These are phyloP conservation scores for Arachis monticola DNA, from an alignment of 331 rosid species.

Conservation along the genomic window DNA sequence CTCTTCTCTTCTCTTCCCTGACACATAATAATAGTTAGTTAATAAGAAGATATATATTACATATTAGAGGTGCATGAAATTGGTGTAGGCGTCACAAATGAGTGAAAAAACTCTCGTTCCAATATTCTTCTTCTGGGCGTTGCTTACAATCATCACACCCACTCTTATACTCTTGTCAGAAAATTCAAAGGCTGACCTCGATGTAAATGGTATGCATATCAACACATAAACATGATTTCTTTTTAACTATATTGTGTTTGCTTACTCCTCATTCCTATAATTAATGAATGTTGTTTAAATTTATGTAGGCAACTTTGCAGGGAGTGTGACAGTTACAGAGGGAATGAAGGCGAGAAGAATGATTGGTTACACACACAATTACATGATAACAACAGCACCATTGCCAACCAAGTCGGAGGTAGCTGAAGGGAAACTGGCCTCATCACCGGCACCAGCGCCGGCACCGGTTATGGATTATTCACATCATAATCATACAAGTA, in stretches of 20 bases:
- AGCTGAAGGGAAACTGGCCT: conserved; percentile 34
- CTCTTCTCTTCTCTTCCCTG: too few species aligned
- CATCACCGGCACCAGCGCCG: conserved; percentile 33
- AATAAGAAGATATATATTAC: background rate
- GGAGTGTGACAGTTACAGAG: conserved; percentile 33
- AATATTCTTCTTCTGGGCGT: conserved; percentile 81
- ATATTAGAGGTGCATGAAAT: conserved; percentile 2
- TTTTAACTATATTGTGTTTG: too few species aligned
- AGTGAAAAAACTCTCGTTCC: conserved; percentile 72
- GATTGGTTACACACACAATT: conserved; percentile 45
- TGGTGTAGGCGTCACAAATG: conserved; percentile 41
- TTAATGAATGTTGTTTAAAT: too few species aligned
- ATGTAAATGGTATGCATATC: conserved; percentile 49
- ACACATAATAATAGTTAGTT: too few species aligned
- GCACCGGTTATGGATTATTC: conserved; percentile 3
- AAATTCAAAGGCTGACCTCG: conserved; percentile 54
- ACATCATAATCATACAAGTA: conserved; percentile 35
- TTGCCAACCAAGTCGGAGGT: background rate
- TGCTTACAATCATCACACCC: conserved; percentile 79
- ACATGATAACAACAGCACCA: conserved; percentile 22
- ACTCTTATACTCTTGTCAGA: conserved; percentile 72
- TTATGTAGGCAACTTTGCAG: conserved; percentile 47
- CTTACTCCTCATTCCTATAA: too few species aligned
- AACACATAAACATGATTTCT: too few species aligned
- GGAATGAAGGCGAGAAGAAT: conserved; percentile 56